These are phyloP conservation scores for Cryphonectria nitschkei DNA, from an alignment of 2,329 filamentous ascomycete species.

Conservation along the genomic window DNA sequence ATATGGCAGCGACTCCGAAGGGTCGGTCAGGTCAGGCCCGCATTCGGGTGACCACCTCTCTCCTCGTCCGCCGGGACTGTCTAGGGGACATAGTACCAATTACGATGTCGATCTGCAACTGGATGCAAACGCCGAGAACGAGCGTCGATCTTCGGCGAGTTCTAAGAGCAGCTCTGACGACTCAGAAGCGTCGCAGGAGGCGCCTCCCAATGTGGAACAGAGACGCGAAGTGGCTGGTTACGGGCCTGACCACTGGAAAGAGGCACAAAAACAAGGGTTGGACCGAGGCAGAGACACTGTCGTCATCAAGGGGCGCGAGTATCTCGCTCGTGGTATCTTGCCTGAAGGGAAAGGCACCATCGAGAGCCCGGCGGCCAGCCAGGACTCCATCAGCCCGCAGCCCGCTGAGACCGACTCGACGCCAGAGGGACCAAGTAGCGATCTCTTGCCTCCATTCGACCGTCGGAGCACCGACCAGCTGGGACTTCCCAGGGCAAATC, in stretches of 20 bases:
- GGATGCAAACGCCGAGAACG: slow-evolving; percentile 34
- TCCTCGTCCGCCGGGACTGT: slow-evolving; percentile 15
- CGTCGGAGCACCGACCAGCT: slow-evolving; percentile 68
- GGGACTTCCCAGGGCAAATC: slow-evolving; percentile 68
- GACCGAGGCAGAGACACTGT: slow-evolving; percentile 72
- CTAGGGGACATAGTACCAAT: slow-evolving; percentile 69
- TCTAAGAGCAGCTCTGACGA: slow-evolving; percentile 48
- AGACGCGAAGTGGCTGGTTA: slow-evolving; percentile 78
- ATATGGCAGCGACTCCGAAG: slow-evolving; percentile 54
- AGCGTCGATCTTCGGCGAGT: slow-evolving; percentile 34
- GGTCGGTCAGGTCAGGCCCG: slow-evolving; percentile 16
- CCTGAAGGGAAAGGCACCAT: slow-evolving; percentile 67
- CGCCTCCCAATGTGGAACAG: slow-evolving; percentile 60
- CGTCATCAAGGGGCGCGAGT: slow-evolving; percentile 69
- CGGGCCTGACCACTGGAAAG: slow-evolving; percentile 75
- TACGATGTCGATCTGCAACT: slow-evolving; percentile 67
- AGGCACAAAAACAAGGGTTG: slow-evolving; percentile 62
- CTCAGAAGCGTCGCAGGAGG: slow-evolving; percentile 51
- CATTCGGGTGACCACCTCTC: slow-evolving; percentile 18
- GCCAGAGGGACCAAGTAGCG: slow-evolving; percentile 50
- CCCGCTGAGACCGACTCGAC: slow-evolving; percentile 39
- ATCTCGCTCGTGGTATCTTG: slow-evolving; percentile 67
- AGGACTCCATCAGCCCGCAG: slow-evolving; percentile 23
- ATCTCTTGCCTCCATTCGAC: slow-evolving; percentile 51
- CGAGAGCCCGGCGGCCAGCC: slow-evolving; percentile 44